Evolutionary conservation across 306 rosid genomes (phyloP).

Genomic region (Mucuna pruriens): DNA sequence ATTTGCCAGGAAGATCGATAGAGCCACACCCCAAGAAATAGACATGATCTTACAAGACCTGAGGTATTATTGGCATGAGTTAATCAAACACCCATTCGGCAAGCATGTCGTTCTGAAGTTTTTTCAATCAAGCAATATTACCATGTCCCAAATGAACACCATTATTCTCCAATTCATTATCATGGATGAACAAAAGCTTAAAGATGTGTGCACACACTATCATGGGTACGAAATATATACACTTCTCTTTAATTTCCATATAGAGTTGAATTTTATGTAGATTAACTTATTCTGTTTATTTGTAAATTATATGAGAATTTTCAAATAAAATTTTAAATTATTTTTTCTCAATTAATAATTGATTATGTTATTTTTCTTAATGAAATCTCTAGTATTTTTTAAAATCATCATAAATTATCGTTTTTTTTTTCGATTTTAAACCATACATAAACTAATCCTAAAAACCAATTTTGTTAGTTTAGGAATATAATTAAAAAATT

Average conservation of each 20-base stretch:
- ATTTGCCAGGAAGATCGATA: background rate
- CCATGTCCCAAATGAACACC: background rate
- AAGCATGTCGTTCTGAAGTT: slow-evolving; percentile 29
- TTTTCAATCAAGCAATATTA: background rate
- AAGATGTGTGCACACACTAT: slow-evolving; percentile 33
- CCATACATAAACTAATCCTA: no score
- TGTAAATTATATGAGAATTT: no score
- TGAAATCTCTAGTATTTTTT: no score
- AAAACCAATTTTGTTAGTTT: no score
- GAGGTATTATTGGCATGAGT: background rate
- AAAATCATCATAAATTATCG: no score
- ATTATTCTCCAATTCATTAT: background rate
- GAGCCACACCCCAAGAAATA: background rate
- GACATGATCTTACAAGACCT: background rate
- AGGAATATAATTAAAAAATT: no score
- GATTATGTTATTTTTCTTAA: no score
- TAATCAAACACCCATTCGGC: slow-evolving; percentile 33
- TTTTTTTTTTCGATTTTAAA: no score
- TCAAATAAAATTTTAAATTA: no score
- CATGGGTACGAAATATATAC: slow-evolving; percentile 34
- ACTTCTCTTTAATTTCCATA: background rate
- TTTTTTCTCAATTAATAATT: no score
- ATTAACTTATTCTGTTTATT: no score
- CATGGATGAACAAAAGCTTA: background rate
- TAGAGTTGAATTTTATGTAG: no score